A percentile compares a stretch with the other conserved stretches of the same genome.
phyloP scores from a whole-genome alignment of 2,329 filamentous ascomycete species.

The Elsinoe perseae region DNA sequence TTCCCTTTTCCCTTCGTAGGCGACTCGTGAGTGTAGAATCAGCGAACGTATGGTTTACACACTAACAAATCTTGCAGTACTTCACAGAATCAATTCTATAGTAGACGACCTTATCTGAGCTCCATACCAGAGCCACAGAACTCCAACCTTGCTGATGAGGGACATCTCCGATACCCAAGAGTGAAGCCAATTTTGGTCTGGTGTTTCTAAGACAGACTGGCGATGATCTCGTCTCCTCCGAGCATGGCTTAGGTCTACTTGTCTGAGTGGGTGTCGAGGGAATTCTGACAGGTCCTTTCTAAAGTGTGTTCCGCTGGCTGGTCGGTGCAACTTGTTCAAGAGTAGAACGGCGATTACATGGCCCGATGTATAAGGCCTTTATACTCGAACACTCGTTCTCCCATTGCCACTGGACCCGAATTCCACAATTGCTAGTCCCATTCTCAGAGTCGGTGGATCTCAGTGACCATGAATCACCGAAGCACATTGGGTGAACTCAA shows the following conservation, averaged over 20 bases:
- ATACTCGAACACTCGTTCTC: no score
- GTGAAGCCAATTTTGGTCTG: constrained; percentile 52
- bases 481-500: no score
- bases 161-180: constrained; percentile 77
- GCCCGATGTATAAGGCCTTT: neutral
- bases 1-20: constrained; percentile 18
- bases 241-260: constrained; percentile 20
- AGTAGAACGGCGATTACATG: neutral
- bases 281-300: constrained; percentile 20
- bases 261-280: constrained; percentile 19
- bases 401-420: no score
- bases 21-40: constrained; percentile 17
- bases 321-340: neutral
- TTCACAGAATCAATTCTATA: constrained; percentile 92
- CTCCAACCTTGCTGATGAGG: constrained; percentile 92
- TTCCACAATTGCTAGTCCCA: no score
- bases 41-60: neutral
- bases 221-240: constrained; percentile 21
- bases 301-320: neutral
- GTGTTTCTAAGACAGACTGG: constrained; percentile 16
- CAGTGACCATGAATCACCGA: no score
- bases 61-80: constrained; percentile 17
- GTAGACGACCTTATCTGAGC: constrained; percentile 88
- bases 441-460: no score
- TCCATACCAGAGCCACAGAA: constrained; percentile 88